Evolutionary conservation across 441 rosid species (phyloP).

Genomic region (Gossypium gossypioides): DNA sequence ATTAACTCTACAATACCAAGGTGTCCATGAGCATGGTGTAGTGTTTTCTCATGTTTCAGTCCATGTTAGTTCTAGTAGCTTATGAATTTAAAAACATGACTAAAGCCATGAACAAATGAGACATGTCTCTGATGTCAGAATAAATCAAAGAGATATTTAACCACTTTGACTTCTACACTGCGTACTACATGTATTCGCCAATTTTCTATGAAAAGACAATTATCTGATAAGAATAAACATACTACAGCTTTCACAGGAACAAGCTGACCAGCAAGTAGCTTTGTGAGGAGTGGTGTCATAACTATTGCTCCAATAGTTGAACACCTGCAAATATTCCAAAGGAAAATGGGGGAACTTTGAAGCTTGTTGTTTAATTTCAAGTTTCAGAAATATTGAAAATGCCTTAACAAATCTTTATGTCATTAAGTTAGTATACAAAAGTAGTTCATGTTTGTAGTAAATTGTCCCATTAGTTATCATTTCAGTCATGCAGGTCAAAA

Average conservation of each 20-base stretch:
- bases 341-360: slow-evolving; percentile 4
- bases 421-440: not conserved
- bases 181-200: not conserved
- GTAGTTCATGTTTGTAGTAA: not conserved
- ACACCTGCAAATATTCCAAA: slow-evolving; percentile 42
- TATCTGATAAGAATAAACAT: slow-evolving; percentile 21
- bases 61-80: no score
- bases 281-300: slow-evolving; percentile 93
- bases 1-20: no score
- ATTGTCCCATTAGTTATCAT: not conserved
- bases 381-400: not conserved
- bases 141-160: not conserved
- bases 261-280: slow-evolving; percentile 95
- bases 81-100: no score
- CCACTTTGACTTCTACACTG: not conserved
- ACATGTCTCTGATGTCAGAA: no score
- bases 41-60: no score
- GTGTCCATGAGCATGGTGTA: no score
- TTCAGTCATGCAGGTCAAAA: not conserved
- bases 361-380: not conserved
- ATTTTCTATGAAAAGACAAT: not conserved
- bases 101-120: no score
- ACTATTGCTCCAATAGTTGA: slow-evolving; percentile 89
- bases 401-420: not conserved
- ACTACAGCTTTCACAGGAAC: slow-evolving; percentile 94